Conservation (phyloP, 2,329 filamentous ascomycete species). For the Microcyclospora tardicrescens region DNA sequence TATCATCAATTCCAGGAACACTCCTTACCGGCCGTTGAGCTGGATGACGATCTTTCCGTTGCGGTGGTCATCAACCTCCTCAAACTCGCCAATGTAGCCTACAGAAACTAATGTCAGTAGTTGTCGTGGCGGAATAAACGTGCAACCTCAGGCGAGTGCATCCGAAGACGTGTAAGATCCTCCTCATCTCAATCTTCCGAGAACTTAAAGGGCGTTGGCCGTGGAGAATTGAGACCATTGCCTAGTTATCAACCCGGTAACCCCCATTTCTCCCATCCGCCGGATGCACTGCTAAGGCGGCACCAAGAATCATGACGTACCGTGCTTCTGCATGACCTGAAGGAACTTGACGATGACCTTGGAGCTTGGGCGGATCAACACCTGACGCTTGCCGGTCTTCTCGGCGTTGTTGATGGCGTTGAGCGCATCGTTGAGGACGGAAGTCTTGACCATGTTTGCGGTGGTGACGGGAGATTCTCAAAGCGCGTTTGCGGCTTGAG, state of each 20-base stretch:
- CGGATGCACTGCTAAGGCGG: not conserved
- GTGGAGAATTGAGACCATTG: slow-evolving; percentile 72
- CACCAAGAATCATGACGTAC: slow-evolving; percentile 49
- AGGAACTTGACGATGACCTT: slow-evolving; percentile 99
- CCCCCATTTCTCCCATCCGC: slow-evolving; percentile 1
- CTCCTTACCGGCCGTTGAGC: slow-evolving; percentile 75
- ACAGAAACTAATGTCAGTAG: slow-evolving; percentile 37
- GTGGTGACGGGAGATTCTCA: slow-evolving; percentile 61
- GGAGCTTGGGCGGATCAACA: slow-evolving; percentile 92
- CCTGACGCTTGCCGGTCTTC: slow-evolving; percentile 99
- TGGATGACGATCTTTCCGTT: slow-evolving; percentile 99
- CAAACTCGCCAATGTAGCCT: slow-evolving; percentile 99
- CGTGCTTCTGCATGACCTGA: slow-evolving; percentile 97
- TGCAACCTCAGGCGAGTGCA: slow-evolving; percentile 55
- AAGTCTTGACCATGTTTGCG: slow-evolving; percentile 97
- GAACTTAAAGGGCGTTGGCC: slow-evolving; percentile 99
- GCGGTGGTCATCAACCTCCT: slow-evolving; percentile 98
- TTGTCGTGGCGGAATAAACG: slow-evolving; percentile 95
- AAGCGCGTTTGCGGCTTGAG: slow-evolving; percentile 49
- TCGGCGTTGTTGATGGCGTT: slow-evolving; percentile 98
- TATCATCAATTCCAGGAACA: not conserved
- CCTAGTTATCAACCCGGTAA: slow-evolving; percentile 99
- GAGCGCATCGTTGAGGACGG: slow-evolving; percentile 87
- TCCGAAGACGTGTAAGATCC: slow-evolving; percentile 97
- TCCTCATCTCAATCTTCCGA: slow-evolving; percentile 83